Conservation (phyloP, 352 stramenopile genomes). For the Phytophthora aleatoria region DNA sequence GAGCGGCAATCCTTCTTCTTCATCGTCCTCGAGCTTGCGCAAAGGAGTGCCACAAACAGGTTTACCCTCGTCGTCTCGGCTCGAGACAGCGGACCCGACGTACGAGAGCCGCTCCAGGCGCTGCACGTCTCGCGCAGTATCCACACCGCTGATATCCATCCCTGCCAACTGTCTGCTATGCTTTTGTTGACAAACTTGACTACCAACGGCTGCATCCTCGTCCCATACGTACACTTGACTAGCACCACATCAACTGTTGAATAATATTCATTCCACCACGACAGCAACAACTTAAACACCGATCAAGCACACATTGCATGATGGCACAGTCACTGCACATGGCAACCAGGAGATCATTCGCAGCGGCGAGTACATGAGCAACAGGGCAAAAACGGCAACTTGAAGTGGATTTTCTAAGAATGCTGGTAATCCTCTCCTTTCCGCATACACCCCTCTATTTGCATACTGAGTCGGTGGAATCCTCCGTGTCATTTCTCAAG, state of each 20-base stretch:
- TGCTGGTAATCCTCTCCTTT: not conserved
- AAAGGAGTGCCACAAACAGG: not conserved
- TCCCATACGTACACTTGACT: slow-evolving; percentile 19
- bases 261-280: too few relatives aligned
- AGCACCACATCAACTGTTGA: not conserved
- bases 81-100: slow-evolving; percentile 13
- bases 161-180: not conserved
- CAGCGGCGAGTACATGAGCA: too few relatives aligned
- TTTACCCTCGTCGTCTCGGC: slow-evolving; percentile 11
- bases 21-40: slow-evolving; percentile 18
- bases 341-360: too few relatives aligned
- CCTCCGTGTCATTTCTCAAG: slow-evolving; percentile 22
- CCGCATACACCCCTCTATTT: slow-evolving; percentile 8
- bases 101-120: slow-evolving; percentile 34
- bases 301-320: too few relatives aligned
- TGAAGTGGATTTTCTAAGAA: slow-evolving; percentile 26
- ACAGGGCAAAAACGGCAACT: slow-evolving; percentile 7
- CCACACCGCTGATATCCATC: slow-evolving; percentile 20
- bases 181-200: not conserved
- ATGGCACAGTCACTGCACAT: too few relatives aligned
- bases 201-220: slow-evolving; percentile 8
- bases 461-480: slow-evolving; percentile 19
- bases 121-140: slow-evolving; percentile 21
- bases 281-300: too few relatives aligned
- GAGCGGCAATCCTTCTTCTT: slow-evolving; percentile 29